Conservation (phyloP, 495 filamentous ascomycete genomes). For the Staphylotrichum tortipilum region DNA sequence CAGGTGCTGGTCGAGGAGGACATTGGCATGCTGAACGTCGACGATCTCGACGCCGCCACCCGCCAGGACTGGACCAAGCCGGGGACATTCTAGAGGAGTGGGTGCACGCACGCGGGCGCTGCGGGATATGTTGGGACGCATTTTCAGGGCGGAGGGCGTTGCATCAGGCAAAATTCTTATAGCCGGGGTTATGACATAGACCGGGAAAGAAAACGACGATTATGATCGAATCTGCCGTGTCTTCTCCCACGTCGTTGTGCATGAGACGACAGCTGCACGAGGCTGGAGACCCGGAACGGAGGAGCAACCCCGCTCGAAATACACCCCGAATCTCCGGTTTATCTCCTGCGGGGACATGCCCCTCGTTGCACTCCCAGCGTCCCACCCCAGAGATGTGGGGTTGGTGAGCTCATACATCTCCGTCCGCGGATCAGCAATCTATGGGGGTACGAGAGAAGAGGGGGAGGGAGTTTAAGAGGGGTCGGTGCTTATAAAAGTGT, state of each 20-base stretch:
- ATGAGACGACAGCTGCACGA: background rate
- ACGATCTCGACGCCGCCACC: slow-evolving; percentile 50
- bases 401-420: slow-evolving; percentile 4
- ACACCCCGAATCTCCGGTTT: slow-evolving; percentile 24
- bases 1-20: slow-evolving; percentile 61
- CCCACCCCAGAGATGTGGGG: slow-evolving; percentile 4
- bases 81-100: slow-evolving; percentile 2
- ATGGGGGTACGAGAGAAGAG: background rate
- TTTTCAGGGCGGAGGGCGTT: too few relatives aligned
- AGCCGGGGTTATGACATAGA: too few relatives aligned
- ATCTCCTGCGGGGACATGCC: slow-evolving; percentile 18
- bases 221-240: too few relatives aligned
- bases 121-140: too few relatives aligned
- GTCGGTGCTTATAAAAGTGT: background rate
- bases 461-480: slow-evolving; percentile 1
- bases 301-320: too few relatives aligned
- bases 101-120: too few relatives aligned
- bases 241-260: too few relatives aligned
- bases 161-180: too few relatives aligned
- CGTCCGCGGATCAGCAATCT: background rate
- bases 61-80: slow-evolving; percentile 26
- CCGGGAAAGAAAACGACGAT: too few relatives aligned
- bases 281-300: too few relatives aligned
- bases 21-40: slow-evolving; percentile 65
- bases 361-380: too few relatives aligned